Evolutionary conservation across 2,329 filamentous ascomycete genomes (phyloP), one percentile per base, ranked within the genome.

Genomic region (Phaeosphaeria sp.): DNA sequence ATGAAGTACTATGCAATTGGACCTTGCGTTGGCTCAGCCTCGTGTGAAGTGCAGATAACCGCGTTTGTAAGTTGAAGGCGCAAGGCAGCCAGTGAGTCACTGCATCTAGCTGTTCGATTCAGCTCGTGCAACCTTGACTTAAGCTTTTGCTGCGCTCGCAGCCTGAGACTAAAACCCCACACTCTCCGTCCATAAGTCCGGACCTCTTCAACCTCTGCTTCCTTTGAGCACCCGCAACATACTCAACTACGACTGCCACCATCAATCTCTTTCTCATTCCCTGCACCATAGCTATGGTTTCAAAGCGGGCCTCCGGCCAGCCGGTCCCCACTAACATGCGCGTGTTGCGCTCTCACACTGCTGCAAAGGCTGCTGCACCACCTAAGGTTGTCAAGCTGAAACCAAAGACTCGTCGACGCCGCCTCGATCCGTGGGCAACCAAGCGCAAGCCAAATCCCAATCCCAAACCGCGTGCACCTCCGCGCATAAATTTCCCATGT

Each of bases 401-500:
- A 11, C 17, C 39, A 10, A 60, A 52, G 18, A 46, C 58, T 2
- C 56, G 64, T 21, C 60, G 57, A 9, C 58, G 48, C 23, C 53
- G 56, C n/a, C 55, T 54, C 27, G 69, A 72, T 23, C 64, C 66
- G 20, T 70, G 68, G 67, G 49, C 57, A 11, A 58, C 67, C 25
- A 69, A 63, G 47, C 63, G 65, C 53, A 72, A 66, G 21, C 53
- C 49, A 21, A 63, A 59, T 17, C 48, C 59, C 6, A 58, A 55
- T 36, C 60, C 60, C 3, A 56, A 42, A 18, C 46, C 55, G 25
- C 43, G 60, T 25, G 27, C 56, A 25, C 56, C 60, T 25, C 60
- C 62, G 13, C 53, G 58, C 3, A 61, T 62, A 23, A 65, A 69
- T 49, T 68, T 57, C 53, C 69, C 64, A n/a, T 72, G 68, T 52